Evolutionary conservation across 2,329 filamentous ascomycete species (phyloP).

Genomic region (Epichloe gansuensis): DNA sequence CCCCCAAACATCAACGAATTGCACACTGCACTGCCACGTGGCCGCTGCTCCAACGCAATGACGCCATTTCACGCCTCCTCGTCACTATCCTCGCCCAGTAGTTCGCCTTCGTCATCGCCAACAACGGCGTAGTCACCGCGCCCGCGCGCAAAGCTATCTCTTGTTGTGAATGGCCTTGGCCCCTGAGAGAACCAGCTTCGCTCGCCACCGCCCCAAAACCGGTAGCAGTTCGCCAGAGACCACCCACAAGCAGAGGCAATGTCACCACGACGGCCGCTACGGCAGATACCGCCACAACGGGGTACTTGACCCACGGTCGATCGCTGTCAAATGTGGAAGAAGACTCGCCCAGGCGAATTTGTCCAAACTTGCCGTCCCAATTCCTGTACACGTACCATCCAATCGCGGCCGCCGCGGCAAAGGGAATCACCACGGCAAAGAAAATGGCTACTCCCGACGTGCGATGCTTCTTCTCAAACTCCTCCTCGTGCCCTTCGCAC

Average conservation of each 20-base stretch:
- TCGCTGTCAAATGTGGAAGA: conserved; percentile 49
- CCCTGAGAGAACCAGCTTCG: conserved; percentile 41
- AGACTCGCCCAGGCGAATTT: conserved; percentile 76
- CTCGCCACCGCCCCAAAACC: conserved; percentile 35
- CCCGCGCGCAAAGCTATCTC: conserved; percentile 78
- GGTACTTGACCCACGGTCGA: conserved; percentile 68
- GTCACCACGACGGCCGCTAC: conserved; percentile 46
- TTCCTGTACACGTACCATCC: conserved; percentile 80
- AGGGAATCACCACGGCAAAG: conserved; percentile 69
- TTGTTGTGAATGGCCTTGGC: conserved; percentile 67
- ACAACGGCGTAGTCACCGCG: conserved; percentile 80
- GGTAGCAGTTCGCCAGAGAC: conserved; percentile 55
- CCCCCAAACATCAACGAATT: too few relatives aligned
- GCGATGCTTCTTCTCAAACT: conserved; percentile 62
- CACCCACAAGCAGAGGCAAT: conserved; percentile 58
- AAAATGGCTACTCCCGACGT: conserved; percentile 66
- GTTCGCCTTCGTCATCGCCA: conserved; percentile 86
- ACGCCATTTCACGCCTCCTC: conserved; percentile 51
- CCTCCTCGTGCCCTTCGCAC: conserved; percentile 71
- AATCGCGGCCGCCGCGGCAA: conserved; percentile 55
- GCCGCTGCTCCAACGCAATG: too few relatives aligned
- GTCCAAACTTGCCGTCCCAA: conserved; percentile 84
- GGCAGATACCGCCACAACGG: conserved; percentile 61
- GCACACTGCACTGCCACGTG: too few relatives aligned
- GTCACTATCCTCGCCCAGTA: conserved; percentile 86